Evolutionary conservation across 108 stramenopile species (phyloP).

Genomic region (Aureococcus anophagefferens): DNA sequence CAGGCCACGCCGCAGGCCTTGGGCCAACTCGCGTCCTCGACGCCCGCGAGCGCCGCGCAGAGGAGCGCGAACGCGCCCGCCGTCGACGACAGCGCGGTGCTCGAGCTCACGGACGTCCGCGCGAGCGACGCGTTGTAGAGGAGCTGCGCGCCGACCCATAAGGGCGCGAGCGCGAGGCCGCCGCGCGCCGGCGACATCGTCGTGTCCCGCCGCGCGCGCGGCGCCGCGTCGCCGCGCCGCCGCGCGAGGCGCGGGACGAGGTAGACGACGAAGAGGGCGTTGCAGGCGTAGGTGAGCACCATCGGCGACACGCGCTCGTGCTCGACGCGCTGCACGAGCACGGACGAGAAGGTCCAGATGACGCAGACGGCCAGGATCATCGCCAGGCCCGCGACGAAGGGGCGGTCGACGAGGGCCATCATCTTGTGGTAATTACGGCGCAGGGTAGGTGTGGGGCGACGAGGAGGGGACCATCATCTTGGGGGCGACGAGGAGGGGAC

Average conservation of each 20-base stretch:
- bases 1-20: constrained; percentile 57
- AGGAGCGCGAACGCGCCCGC: constrained; percentile 84
- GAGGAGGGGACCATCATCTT: too few relatives aligned
- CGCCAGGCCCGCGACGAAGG: constrained; percentile 15
- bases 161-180: constrained; percentile 45
- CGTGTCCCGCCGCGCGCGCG: neutral
- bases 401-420: too few relatives aligned
- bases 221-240: neutral
- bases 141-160: constrained; percentile 85
- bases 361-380: constrained; percentile 17
- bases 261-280: constrained; percentile 16
- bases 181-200: neutral
- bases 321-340: constrained; percentile 36
- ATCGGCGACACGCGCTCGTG: constrained; percentile 29
- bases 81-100: constrained; percentile 77
- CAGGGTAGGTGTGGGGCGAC: too few relatives aligned
- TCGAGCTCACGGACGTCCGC: constrained; percentile 75
- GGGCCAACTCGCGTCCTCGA: constrained; percentile 46
- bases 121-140: constrained; percentile 68
- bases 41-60: constrained; percentile 57
- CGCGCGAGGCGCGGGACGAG: neutral
- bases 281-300: constrained; percentile 40
- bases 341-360: constrained; percentile 28
- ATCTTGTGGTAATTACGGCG: too few relatives aligned
- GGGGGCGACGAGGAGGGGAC: too few relatives aligned